Conservation (phyloP, 495 filamentous ascomycete species). For the Daldinia grandis region DNA sequence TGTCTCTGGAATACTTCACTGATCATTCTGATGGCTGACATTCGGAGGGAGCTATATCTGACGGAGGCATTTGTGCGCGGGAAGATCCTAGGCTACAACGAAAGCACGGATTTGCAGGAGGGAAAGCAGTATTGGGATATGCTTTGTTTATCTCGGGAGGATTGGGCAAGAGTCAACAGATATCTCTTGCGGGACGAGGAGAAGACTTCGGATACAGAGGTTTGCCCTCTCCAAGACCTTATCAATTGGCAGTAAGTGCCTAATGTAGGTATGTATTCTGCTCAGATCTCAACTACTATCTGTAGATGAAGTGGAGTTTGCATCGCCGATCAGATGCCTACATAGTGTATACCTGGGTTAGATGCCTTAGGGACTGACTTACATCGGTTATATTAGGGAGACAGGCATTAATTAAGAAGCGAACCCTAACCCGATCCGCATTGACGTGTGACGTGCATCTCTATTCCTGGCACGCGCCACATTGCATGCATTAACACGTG, state of each 20-base stretch:
- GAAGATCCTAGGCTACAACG: background rate
- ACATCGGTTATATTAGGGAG: no score
- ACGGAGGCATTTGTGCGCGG: constrained; percentile 18
- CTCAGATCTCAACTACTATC: background rate
- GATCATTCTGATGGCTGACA: constrained; percentile 19
- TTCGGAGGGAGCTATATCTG: constrained; percentile 24
- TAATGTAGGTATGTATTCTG: no score
- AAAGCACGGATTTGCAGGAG: background rate
- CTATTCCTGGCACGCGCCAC: background rate
- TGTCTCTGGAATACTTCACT: constrained; percentile 25
- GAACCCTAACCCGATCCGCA: constrained; percentile 11
- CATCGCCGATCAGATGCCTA: background rate
- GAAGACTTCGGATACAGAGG: background rate
- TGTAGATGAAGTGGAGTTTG: background rate
- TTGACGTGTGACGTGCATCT: constrained; percentile 19
- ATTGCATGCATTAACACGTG: constrained; percentile 2
- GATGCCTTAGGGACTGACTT: no score
- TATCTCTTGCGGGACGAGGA: background rate
- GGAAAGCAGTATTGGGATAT: background rate
- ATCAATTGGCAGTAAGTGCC: no score
- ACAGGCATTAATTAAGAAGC: constrained; percentile 3
- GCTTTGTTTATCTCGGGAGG: background rate
- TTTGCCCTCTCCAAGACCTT: background rate
- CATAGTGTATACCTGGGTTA: no score
- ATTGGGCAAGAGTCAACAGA: background rate